Evolutionary conservation across 75 land plant genomes (phyloP).

Genomic region (Sequoiadendron giganteum): DNA sequence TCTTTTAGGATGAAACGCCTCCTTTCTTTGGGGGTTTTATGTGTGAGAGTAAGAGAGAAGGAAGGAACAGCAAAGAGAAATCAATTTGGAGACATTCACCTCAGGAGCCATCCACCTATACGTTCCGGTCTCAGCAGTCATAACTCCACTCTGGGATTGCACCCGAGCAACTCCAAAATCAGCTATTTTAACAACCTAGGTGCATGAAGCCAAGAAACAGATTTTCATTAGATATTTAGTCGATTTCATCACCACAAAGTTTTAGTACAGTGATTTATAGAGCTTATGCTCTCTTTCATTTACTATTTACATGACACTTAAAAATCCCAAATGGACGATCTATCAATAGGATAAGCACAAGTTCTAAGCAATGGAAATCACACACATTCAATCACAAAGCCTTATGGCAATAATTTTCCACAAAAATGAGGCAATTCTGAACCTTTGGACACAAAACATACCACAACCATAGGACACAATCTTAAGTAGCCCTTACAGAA

Average conservation of each 20-base stretch:
- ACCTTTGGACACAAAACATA: too few species aligned
- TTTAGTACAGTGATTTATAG: neutral
- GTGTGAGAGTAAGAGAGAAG: neutral
- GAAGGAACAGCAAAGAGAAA: neutral
- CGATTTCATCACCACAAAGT: neutral
- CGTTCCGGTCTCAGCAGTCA: conserved; percentile 99
- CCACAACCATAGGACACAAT: neutral
- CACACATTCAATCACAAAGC: neutral
- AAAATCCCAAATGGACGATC: neutral
- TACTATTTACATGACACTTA: neutral
- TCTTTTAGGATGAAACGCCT: neutral
- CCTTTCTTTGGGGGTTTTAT: neutral
- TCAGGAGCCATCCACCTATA: conserved; percentile 99
- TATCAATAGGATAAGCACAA: neutral
- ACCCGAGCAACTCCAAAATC: conserved; percentile 99
- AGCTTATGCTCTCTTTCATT: neutral
- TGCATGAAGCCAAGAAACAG: neutral
- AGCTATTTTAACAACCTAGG: conserved; percentile 92
- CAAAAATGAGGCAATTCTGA: too few species aligned
- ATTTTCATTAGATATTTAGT: neutral
- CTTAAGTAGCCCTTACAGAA: neutral
- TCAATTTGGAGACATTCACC: conserved; percentile 37
- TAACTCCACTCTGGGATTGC: conserved; percentile 93
- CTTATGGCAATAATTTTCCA: too few species aligned
- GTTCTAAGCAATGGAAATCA: neutral